phyloP scores from a whole-genome alignment of 2,329 filamentous ascomycete genomes.

The Dryadomyces quercus-mongolicae region DNA sequence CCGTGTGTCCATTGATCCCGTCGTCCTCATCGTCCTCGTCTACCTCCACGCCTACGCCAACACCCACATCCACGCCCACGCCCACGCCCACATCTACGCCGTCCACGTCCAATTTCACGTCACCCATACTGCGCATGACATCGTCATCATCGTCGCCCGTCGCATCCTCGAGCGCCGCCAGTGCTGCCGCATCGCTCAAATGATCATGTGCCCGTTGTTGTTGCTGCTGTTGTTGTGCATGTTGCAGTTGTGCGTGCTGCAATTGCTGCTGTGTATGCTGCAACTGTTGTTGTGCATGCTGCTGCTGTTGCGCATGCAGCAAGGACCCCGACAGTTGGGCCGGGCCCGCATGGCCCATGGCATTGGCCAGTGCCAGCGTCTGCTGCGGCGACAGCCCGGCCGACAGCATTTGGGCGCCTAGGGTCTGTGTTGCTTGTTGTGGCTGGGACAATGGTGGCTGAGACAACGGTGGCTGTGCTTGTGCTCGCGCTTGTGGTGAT shows the following conservation, averaged over 20 bases:
- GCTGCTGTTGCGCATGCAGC: too few species aligned
- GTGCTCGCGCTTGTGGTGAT: neutral
- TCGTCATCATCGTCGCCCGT: constrained; percentile 5
- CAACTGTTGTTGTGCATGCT: neutral
- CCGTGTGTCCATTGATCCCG: constrained; percentile 18
- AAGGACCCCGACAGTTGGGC: too few species aligned
- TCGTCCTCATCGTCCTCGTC: constrained; percentile 13
- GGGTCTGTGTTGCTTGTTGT: neutral
- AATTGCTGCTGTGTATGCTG: neutral
- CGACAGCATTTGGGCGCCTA: neutral
- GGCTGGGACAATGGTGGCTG: neutral
- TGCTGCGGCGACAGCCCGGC: neutral
- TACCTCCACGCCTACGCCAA: too few species aligned
- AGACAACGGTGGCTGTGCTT: neutral
- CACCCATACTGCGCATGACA: neutral
- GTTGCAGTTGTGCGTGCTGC: neutral
- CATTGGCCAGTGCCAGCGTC: neutral
- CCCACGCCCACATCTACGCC: neutral
- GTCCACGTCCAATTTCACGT: neutral
- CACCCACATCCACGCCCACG: neutral
- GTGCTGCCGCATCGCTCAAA: neutral
- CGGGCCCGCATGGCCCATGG: neutral
- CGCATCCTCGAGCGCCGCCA: constrained; percentile 5
- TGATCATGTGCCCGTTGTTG: neutral
- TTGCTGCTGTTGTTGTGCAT: neutral